Evolutionary conservation across 345 rosid species (phyloP), one percentile per base, ranked within the genome.

Genomic region (Xanthoceras sorbifolium): DNA sequence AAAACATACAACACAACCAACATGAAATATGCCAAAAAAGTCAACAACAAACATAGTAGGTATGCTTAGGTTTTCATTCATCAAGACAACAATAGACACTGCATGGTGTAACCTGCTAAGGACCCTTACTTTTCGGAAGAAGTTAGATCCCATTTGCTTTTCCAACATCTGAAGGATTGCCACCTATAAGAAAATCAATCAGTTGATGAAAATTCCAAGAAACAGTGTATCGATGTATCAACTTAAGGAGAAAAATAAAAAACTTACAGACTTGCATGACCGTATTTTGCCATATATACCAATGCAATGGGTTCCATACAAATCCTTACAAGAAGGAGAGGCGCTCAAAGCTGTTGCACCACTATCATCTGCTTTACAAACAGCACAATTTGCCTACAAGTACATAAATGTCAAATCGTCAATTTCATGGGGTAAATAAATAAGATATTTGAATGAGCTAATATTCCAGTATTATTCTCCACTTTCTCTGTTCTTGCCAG

Each of bases 91-190:
- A 20, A 1, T 62, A 28, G 60, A 73, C 52, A 77, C 17, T 72
- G 73, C 64, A 70, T n/a, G 72, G 17, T 60, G 61, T 65, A 76
- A 52, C 57, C 63, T 54, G 69, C 73, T 50, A 61, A 57, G 79
- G 71, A 77, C 4, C 28, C 90, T 81, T 89, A 96, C 99, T 85
- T 90, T 93, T 48, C 94, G 89, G 81, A 96, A 96, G 73, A 89
- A 90, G 78, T 96, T 98, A 1, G 99, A 94, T 67, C 99, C 99
- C 99, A 96, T 93, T 84, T 96, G 99, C 89, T 96, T 96, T 86
- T 96, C 99, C 87, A 96, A 76, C 97, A 96, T 92, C 85, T 96
- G 98, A 83, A 96, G 90, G 78, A 92, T 87, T 65, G 99, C 94
- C 71, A 93, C 99, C 99, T 96, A 77, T 57, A 66, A 60, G 31